Evolutionary conservation across 225 moss, liverwort and hornwort species (phyloP), one percentile per base, ranked within the genome.

Genomic region (Rhytidiadelphus loreus): DNA sequence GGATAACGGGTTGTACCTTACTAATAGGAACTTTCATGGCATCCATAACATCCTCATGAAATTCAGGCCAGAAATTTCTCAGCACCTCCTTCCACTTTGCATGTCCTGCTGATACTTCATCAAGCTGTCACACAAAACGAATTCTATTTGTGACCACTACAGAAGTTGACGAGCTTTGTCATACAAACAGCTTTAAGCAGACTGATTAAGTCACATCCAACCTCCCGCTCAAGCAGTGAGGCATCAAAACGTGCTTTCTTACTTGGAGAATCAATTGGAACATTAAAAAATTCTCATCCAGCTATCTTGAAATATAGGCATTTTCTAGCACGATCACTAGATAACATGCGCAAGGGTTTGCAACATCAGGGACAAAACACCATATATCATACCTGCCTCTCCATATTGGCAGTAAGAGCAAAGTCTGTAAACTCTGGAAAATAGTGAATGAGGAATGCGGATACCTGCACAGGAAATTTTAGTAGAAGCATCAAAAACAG

Each of bases 31-130:
- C 91, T 83, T 96, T 97, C 92, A 96, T 90, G 48, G 93, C 95
- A 24, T 91, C 87, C 69, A 79, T 63, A 81, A 97, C 97, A 86
- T 83, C 94, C 88, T 88, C 93, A 85, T 99, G 98, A 90, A 99
- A 97, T 28, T 91, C 97, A 73, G 97, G 98, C 98, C 98, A 99
- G 87, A 97, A 99, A 58, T 91, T 91, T 43, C 74, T 90, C 88
- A 99, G 88, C 30, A 96, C 88, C 26, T 90, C 85, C 87, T 97
- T 99, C 98, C 98, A 97, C 43, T 96, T 89, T 71, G 93, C 94
- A 33, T 92, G 95, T 65, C 98, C 98, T 92, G 97, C 94, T 84
- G 97, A 99, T 66, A 99, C 93, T 91, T 97, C 98, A 93, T 99
- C 98, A 33, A 99, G 96, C 98, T 99, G 88, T 85, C 63, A 76